These are phyloP conservation scores for Ceratobasidium sp. DNA, from an alignment of 1,284 basidiomycete species.

Conservation along the genomic window DNA sequence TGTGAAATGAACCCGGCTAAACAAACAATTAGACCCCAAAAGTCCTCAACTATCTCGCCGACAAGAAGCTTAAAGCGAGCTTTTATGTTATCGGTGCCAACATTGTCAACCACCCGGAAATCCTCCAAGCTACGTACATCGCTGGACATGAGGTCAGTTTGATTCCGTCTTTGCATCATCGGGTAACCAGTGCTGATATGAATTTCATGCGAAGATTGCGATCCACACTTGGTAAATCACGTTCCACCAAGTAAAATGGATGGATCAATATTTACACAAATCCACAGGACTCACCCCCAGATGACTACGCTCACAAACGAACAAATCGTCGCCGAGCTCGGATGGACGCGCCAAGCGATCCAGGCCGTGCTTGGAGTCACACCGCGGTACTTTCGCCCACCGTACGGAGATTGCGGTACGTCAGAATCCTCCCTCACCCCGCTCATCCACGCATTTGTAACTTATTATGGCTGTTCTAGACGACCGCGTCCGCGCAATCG, in stretches of 20 bases:
- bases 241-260: background rate
- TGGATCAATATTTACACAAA: background rate
- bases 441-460: conserved; percentile 54
- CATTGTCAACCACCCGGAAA: conserved; percentile 80
- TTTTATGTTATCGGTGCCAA: conserved; percentile 84
- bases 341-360: conserved; percentile 91
- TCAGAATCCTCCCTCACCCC: conserved; percentile 65
- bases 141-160: conserved; percentile 59
- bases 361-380: conserved; percentile 58
- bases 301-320: conserved; percentile 74
- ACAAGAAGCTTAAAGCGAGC: conserved; percentile 79
- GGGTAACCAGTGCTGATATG: conserved; percentile 61
- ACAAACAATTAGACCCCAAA: conserved; percentile 66
- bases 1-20: background rate
- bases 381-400: conserved; percentile 1
- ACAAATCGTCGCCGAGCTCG: conserved; percentile 93
- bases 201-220: conserved; percentile 7
- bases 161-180: conserved; percentile 64
- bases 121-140: conserved; percentile 89
- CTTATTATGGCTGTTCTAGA: conserved; percentile 60
- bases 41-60: conserved; percentile 75
- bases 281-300: conserved; percentile 33
- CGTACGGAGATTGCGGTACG: conserved; percentile 69
- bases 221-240: conserved; percentile 29
- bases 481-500: conserved; percentile 89